A percentile compares a stretch with the other conserved stretches of the same genome.
Conservation (phyloP, 139 green algal genomes). For the Coelastrella sp. region DNA sequence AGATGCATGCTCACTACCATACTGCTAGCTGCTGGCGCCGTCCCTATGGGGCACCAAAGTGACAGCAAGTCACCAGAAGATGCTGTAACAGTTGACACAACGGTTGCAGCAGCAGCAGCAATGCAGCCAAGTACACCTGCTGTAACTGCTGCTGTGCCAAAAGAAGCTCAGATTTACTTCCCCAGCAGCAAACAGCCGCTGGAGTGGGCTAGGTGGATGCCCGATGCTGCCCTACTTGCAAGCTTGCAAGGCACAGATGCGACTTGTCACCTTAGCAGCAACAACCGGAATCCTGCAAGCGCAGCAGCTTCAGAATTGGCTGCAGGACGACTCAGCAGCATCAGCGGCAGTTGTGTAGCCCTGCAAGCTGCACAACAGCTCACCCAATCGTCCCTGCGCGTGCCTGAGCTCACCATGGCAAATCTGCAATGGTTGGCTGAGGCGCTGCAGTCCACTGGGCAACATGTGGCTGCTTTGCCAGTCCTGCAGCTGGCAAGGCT, state of each 20-base stretch:
- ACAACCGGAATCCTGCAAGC: neutral
- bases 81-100: neutral
- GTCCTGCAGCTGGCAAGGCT: slow-evolving; percentile 61
- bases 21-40: neutral
- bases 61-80: neutral
- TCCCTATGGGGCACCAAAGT: neutral
- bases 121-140: neutral
- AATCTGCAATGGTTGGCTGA: slow-evolving; percentile 55
- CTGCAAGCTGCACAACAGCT: neutral
- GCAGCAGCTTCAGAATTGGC: neutral
- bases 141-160: neutral
- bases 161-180: neutral
- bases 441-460: neutral
- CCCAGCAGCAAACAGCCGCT: slow-evolving; percentile 42
- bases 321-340: neutral
- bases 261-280: neutral
- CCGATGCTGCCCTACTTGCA: neutral
- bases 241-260: neutral
- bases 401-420: slow-evolving; percentile 53
- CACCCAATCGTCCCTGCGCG: slow-evolving; percentile 18
- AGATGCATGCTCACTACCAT: neutral
- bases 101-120: neutral
- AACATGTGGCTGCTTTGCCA: slow-evolving; percentile 47
- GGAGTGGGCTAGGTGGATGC: slow-evolving; percentile 50
- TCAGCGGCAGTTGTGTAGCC: neutral